Conservation (phyloP, 352 stramenopile genomes). For the Thraustochytrium sp. region DNA sequence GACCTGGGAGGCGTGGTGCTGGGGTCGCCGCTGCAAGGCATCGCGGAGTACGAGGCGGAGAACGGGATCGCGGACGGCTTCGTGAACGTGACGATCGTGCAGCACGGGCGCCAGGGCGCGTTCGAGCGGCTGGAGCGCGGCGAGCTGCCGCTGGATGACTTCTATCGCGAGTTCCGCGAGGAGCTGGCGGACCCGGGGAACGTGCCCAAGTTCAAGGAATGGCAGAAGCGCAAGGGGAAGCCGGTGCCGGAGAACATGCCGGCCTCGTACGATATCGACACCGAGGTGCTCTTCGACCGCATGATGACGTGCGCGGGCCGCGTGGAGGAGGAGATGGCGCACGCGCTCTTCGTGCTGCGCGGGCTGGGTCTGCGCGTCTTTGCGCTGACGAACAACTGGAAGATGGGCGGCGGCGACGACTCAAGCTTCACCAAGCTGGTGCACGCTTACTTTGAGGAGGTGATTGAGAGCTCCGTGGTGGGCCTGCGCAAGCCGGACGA, state of each 20-base stretch:
- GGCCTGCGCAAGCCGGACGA: constrained; percentile 38
- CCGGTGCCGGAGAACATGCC: constrained; percentile 25
- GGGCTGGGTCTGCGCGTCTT: neutral
- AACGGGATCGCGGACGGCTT: neutral
- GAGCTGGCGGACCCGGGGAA: constrained; percentile 8
- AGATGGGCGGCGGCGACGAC: constrained; percentile 23
- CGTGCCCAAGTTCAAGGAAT: neutral
- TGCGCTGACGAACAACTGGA: constrained; percentile 43
- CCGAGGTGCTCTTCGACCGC: neutral
- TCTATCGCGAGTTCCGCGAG: constrained; percentile 30
- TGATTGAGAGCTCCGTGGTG: constrained; percentile 40
- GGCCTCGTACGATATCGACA: constrained; percentile 25
- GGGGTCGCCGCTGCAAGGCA: neutral
- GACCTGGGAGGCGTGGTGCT: constrained; percentile 8
- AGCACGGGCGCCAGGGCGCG: neutral
- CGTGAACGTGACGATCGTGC: neutral
- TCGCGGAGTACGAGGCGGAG: neutral
- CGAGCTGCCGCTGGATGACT: constrained; percentile 21
- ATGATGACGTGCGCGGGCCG: neutral
- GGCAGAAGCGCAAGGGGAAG: neutral
- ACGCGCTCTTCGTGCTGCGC: constrained; percentile 35
- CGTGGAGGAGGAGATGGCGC: constrained; percentile 2
- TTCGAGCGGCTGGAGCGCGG: constrained; percentile 34
- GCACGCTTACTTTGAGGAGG: constrained; percentile 13
- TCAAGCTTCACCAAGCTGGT: constrained; percentile 25